Base-by-base conservation (phyloP, 495 filamentous ascomycete genomes). In the Hypoxylon intermedium region DNA sequence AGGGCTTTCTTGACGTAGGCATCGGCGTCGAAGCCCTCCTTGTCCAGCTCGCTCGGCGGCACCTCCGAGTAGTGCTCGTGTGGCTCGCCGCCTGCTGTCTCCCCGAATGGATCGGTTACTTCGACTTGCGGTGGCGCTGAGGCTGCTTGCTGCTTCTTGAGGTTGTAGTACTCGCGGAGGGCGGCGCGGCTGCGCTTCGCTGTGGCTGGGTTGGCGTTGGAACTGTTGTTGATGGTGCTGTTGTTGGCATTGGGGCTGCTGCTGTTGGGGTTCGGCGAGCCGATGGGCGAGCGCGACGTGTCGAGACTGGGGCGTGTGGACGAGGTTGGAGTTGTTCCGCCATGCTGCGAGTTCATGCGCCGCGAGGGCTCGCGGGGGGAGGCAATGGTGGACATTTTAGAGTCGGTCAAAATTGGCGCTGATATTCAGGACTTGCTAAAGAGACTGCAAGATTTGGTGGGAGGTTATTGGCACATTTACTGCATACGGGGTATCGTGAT, bases 121-220 rank as follows among this genome's bases (percentile, higher is more conserved):
- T 75, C 77, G 58, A 78, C 66, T n/a, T 65, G 70, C 1, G 77
- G 76, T 15, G 73, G 60, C 21, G 66, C 49, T 9, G 51, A 60
- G 36, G 64, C 34, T 18, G 52, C 23, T 2, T 59, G 26, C 11
- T 57, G 63, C 6, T 84, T 78, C 67, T 88, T 89, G 51, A 98
- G 83, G 63, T 91, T 90, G 75, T 98, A 98, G 79, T 97, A 98
- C 64, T 96, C 91, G 54, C 94, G 88, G 12, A 98, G 83, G 13
- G 94, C 94, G 31, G 89, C 82, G 62, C 93, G 89, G 63, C 78
- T 82, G 48, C 72, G 75, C 34, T 54, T 67, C 38, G 65, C 58
- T 26, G 69, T 38, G 46, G 76, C 67, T 54, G 74, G 40, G 31
- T 83, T 78, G 23, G 82, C 77, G 48, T 80, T 50, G 70, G 74